Percentiles rank a stretch among this genome's conserved stretches.
phyloP scores from a whole-genome alignment of 2,329 filamentous ascomycete genomes.

The Metarhizium album region DNA sequence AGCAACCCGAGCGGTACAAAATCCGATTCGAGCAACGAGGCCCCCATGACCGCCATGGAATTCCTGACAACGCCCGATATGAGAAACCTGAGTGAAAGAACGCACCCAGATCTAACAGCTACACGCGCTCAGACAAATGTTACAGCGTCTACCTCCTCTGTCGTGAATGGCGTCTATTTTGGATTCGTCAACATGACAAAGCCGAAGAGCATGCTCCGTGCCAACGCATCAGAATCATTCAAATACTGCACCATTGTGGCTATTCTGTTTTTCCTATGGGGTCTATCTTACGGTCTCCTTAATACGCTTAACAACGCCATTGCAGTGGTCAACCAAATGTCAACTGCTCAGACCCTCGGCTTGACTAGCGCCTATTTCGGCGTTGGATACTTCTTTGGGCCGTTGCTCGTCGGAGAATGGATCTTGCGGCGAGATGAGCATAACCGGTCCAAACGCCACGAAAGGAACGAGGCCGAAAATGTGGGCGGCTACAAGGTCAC shows the following conservation, averaged over 20 bases:
- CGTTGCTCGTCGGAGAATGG: conserved; percentile 58
- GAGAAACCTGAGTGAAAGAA: conserved; percentile 9
- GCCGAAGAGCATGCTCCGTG: conserved; percentile 60
- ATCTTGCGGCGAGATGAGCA: conserved; percentile 59
- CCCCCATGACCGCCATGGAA: conserved; percentile 28
- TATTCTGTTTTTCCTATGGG: conserved; percentile 80
- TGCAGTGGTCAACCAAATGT: conserved; percentile 50
- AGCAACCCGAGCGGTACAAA: neutral
- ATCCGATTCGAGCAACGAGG: conserved; percentile 12
- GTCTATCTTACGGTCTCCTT: conserved; percentile 78
- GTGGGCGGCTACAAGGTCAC: conserved; percentile 66
- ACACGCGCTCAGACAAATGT: conserved; percentile 16
- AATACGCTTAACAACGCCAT: conserved; percentile 70
- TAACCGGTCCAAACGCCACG: conserved; percentile 32
- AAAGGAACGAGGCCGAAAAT: conserved; percentile 28
- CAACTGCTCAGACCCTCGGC: conserved; percentile 50
- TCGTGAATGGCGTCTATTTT: conserved; percentile 50
- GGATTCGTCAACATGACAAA: conserved; percentile 63
- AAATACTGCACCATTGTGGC: conserved; percentile 67
- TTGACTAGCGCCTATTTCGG: conserved; percentile 62
- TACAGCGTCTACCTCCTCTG: conserved; percentile 25
- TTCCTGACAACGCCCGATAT: conserved; percentile 35
- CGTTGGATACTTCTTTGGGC: conserved; percentile 59
- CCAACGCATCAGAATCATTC: conserved; percentile 52
- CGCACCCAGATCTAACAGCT: conserved; percentile 3